These are phyloP conservation scores for Hypoxylon subgilvum DNA, from an alignment of 495 filamentous ascomycete genomes.

Conservation along the genomic window DNA sequence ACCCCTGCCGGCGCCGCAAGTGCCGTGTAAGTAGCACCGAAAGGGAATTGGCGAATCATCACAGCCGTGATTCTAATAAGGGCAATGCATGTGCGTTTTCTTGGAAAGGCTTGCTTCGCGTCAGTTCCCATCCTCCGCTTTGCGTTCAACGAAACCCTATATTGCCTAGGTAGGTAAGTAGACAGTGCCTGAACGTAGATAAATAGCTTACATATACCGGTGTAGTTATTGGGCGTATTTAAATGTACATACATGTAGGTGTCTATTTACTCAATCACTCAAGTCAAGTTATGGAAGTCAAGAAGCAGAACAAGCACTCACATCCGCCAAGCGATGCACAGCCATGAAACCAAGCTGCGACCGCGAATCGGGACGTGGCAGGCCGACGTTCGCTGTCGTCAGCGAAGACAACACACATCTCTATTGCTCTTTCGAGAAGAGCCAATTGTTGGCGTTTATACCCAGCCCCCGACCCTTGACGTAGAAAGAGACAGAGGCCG, in stretches of 20 bases:
- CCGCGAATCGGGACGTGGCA: slow-evolving; percentile 5
- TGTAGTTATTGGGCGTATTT: too few relatives aligned
- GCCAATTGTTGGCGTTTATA: too few relatives aligned
- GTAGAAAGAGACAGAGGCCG: too few relatives aligned
- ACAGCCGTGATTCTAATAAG: slow-evolving; percentile 17
- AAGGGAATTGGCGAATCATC: slow-evolving; percentile 28
- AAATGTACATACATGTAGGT: too few relatives aligned
- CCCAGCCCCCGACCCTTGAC: too few relatives aligned
- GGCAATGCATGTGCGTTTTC: background rate
- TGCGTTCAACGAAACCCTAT: too few relatives aligned
- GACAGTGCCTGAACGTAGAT: background rate
- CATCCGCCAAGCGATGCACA: slow-evolving; percentile 18
- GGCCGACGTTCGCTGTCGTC: slow-evolving; percentile 7
- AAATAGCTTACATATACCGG: too few relatives aligned
- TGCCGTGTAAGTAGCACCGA: background rate
- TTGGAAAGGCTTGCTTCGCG: background rate
- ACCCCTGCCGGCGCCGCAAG: too few relatives aligned
- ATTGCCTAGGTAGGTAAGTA: background rate
- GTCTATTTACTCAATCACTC: too few relatives aligned
- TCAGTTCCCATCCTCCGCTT: background rate
- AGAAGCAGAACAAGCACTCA: too few relatives aligned
- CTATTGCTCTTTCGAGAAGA: background rate
- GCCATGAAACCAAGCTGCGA: slow-evolving; percentile 9
- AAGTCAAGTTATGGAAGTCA: too few relatives aligned
- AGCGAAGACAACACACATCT: background rate